These are phyloP conservation scores for Stephanodiscus minutulus DNA, from an alignment of 108 stramenopile genomes.

Conservation along the genomic window DNA sequence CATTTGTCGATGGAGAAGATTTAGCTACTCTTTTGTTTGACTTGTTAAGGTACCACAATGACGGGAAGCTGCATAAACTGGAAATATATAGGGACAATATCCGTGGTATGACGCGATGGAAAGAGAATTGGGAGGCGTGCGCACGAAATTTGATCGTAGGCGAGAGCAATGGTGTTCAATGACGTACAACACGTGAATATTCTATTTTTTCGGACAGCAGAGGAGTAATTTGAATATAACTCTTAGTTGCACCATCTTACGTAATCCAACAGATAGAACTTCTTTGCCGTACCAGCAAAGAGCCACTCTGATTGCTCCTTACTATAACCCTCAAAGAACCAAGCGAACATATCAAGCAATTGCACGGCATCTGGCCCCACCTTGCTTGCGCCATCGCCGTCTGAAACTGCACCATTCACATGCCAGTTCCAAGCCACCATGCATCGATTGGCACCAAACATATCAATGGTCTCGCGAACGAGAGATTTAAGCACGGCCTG, in stretches of 20 bases:
- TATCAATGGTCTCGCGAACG: conserved; percentile 61
- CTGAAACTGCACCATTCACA: conserved; percentile 59
- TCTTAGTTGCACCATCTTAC: not conserved
- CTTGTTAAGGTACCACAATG: conserved; percentile 39
- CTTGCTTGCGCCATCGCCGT: conserved; percentile 56
- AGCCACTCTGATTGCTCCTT: conserved; percentile 55
- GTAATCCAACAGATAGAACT: conserved; percentile 58
- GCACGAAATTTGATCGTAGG: conserved; percentile 54
- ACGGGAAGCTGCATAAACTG: conserved; percentile 47
- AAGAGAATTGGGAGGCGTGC: conserved; percentile 78
- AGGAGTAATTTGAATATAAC: not conserved
- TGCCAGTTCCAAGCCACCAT: conserved; percentile 83
- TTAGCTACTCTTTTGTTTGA: conserved; percentile 65
- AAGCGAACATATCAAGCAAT: conserved; percentile 46
- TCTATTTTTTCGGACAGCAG: not conserved
- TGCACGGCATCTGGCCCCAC: conserved; percentile 67
- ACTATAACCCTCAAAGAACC: conserved; percentile 58
- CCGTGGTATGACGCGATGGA: conserved; percentile 68
- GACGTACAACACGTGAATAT: not conserved
- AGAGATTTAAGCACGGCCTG: conserved; percentile 48
- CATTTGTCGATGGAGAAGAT: conserved; percentile 68
- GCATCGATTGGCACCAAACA: conserved; percentile 73
- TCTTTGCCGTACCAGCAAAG: conserved; percentile 61
- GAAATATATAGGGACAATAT: conserved; percentile 60
- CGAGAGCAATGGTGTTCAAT: conserved; percentile 8